phyloP scores from a whole-genome alignment of 176 grass and related monocot genomes.

The Oryza australiensis region DNA sequence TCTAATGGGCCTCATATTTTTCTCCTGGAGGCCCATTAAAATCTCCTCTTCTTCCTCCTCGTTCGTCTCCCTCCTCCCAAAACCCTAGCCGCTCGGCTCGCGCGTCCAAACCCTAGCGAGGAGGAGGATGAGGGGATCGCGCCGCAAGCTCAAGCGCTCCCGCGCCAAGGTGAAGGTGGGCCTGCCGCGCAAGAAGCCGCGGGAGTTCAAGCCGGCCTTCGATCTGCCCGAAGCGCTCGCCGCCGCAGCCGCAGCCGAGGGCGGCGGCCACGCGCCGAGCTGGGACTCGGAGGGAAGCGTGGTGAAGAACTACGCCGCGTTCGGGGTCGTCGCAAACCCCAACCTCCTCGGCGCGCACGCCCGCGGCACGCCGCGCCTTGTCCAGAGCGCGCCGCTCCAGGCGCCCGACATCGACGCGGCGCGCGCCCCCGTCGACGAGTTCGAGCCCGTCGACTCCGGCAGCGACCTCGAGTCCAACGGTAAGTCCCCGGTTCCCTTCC shows the following conservation, averaged over 20 bases:
- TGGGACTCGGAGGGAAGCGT: slow-evolving; percentile 90
- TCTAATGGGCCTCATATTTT: not conserved
- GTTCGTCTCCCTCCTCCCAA: not conserved
- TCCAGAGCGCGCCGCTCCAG: slow-evolving; percentile 63
- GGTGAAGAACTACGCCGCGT: slow-evolving; percentile 80
- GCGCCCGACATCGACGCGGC: slow-evolving; percentile 42
- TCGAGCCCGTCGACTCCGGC: slow-evolving; percentile 68
- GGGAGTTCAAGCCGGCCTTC: slow-evolving; percentile 76
- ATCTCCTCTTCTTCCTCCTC: not conserved
- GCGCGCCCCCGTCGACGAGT: slow-evolving; percentile 47
- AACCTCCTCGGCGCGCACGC: slow-evolving; percentile 71
- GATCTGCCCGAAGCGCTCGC: slow-evolving; percentile 57
- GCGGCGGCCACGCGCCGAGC: not conserved
- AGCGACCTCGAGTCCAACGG: slow-evolving; percentile 79
- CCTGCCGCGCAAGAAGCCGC: slow-evolving; percentile 69
- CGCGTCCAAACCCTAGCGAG: slow-evolving; percentile 11
- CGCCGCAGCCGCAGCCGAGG: slow-evolving; percentile 45
- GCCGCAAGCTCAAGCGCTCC: slow-evolving; percentile 87
- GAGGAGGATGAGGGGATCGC: slow-evolving; percentile 66
- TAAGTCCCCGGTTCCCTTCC: slow-evolving; percentile 13
- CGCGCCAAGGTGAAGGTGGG: slow-evolving; percentile 75
- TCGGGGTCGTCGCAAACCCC: slow-evolving; percentile 86
- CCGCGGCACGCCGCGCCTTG: slow-evolving; percentile 57
- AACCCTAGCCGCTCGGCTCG: slow-evolving; percentile 23
- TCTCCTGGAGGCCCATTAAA: slow-evolving; percentile 12